These are phyloP conservation scores for Drechmeria coniospora DNA, from an alignment of 2,329 filamentous ascomycete species.

Conservation along the genomic window DNA sequence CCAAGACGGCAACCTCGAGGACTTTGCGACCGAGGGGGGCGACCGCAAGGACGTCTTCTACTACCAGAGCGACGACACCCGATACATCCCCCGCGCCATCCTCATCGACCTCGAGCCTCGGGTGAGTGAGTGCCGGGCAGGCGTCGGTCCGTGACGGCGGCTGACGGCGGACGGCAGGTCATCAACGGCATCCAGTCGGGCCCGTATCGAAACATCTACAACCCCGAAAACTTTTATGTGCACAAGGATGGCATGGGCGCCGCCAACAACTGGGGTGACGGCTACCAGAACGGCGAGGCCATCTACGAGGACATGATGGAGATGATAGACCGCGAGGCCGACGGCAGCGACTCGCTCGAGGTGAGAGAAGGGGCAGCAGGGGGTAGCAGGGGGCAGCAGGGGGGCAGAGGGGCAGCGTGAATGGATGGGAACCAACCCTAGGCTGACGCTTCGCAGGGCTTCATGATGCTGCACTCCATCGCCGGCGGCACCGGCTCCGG, in stretches of 20 bases:
- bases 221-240: constrained; percentile 97
- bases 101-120: constrained; percentile 88
- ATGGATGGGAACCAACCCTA: too few species aligned
- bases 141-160: neutral
- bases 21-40: constrained; percentile 93
- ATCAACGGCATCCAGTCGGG: constrained; percentile 87
- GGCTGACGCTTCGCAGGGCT: constrained; percentile 43
- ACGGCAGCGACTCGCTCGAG: constrained; percentile 93
- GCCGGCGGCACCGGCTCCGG: constrained; percentile 93
- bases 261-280: constrained; percentile 96
- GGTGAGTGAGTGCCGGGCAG: constrained; percentile 25
- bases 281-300: constrained; percentile 80
- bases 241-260: constrained; percentile 87
- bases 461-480: constrained; percentile 98
- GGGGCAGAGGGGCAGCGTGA: too few species aligned
- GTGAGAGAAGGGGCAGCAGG: constrained; percentile 22
- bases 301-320: constrained; percentile 97
- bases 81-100: constrained; percentile 94
- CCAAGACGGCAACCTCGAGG: constrained; percentile 90
- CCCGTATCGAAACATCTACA: constrained; percentile 97
- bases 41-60: constrained; percentile 99
- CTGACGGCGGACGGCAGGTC: constrained; percentile 32
- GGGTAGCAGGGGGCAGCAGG: neutral
- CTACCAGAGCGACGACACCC: constrained; percentile 97
- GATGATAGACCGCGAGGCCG: constrained; percentile 97